phyloP scores from a whole-genome alignment of 768 basidiomycete genomes.

The Kwoniella bestiolae region DNA sequence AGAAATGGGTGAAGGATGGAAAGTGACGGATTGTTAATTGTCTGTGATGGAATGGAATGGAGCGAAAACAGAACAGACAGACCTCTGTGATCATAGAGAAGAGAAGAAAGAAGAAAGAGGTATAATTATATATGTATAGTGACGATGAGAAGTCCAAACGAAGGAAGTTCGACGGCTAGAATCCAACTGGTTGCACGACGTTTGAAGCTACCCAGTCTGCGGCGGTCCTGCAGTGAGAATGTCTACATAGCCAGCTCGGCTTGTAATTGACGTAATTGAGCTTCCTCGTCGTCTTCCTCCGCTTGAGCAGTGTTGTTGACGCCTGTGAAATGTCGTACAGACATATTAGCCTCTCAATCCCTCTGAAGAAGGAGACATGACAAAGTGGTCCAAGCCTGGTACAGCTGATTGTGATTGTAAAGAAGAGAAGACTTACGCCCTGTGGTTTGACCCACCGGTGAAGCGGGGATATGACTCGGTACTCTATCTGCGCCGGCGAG shows the following conservation, averaged over 20 bases:
- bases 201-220: background rate
- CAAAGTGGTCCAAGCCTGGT: background rate
- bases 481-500: conserved; percentile 85
- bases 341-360: too few species aligned
- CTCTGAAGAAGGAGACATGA: too few species aligned
- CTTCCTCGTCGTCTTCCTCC: conserved; percentile 85
- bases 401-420: background rate
- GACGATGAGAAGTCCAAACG: too few species aligned
- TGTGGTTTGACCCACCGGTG: conserved; percentile 34
- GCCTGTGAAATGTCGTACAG: conserved; percentile 25
- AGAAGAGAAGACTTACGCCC: conserved; percentile 16
- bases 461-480: conserved; percentile 76
- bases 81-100: too few species aligned
- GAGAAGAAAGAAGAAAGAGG: background rate
- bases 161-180: too few species aligned
- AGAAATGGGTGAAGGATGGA: background rate
- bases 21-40: too few species aligned
- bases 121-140: background rate
- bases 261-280: conserved; percentile 84
- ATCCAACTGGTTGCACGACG: too few species aligned
- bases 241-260: conserved; percentile 61
- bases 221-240: too few species aligned
- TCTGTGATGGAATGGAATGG: too few species aligned
- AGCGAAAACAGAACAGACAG: too few species aligned
- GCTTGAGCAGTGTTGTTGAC: conserved; percentile 55